Conservation (phyloP, 2,329 filamentous ascomycete species). For the Diaporthe ilicicola region DNA sequence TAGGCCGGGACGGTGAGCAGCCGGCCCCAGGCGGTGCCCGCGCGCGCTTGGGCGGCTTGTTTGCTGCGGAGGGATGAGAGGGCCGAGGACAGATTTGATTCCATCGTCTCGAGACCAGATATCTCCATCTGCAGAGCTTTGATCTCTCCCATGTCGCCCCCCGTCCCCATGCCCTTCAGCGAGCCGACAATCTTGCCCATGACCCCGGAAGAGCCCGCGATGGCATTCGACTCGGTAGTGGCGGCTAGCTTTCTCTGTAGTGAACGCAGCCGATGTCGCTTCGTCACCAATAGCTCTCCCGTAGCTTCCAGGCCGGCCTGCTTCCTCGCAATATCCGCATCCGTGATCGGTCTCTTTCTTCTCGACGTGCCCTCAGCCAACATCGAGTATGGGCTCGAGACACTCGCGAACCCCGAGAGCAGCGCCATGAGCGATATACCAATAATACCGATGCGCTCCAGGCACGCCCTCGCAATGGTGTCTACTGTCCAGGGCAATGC, state of each 20-base stretch:
- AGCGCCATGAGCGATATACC: conserved; percentile 88
- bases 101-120: conserved; percentile 82
- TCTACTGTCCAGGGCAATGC: conserved; percentile 36
- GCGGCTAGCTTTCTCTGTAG: conserved; percentile 68
- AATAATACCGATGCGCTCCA: conserved; percentile 81
- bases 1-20: conserved; percentile 70
- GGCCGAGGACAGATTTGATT: conserved; percentile 72
- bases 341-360: conserved; percentile 68
- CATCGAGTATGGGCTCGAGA: conserved; percentile 86
- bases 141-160: conserved; percentile 66
- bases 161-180: conserved; percentile 64
- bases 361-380: conserved; percentile 69
- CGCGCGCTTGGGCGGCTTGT: conserved; percentile 70
- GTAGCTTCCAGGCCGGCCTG: conserved; percentile 81
- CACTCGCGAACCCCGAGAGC: conserved; percentile 88
- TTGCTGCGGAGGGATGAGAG: conserved; percentile 70
- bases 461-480: conserved; percentile 60
- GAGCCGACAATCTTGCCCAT: conserved; percentile 78
- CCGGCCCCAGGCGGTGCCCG: conserved; percentile 72
- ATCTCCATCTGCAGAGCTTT: conserved; percentile 77
- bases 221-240: conserved; percentile 32
- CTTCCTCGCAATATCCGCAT: conserved; percentile 79
- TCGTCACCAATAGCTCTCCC: conserved; percentile 79
- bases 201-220: conserved; percentile 62
- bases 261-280: conserved; percentile 75